phyloP scores from a whole-genome alignment of 2,329 filamentous ascomycete genomes.

The Paramyrothecium roridum region DNA sequence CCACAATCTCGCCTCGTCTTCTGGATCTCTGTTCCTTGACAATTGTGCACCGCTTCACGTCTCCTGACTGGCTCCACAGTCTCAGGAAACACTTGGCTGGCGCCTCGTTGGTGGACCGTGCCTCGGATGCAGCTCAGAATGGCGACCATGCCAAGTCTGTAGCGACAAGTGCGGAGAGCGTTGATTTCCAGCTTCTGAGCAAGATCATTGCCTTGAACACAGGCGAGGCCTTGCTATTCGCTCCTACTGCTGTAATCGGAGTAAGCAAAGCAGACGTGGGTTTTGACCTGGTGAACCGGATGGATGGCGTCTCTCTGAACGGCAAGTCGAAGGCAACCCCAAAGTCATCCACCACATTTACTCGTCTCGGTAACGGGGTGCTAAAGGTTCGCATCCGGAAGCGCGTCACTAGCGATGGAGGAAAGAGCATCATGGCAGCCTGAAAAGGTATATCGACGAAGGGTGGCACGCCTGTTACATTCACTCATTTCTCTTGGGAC shows the following conservation, averaged over 20 bases:
- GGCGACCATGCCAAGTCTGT: not conserved
- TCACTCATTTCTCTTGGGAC: too few species aligned
- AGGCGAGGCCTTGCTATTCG: constrained; percentile 45
- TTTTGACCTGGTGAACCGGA: not conserved
- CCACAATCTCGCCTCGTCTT: constrained; percentile 64
- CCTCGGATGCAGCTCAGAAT: not conserved
- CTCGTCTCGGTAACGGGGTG: constrained; percentile 29
- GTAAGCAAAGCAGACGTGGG: not conserved
- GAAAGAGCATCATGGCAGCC: constrained; percentile 40
- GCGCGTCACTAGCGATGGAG: constrained; percentile 42
- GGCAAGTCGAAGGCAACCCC: not conserved
- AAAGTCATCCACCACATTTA: not conserved
- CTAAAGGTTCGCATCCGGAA: constrained; percentile 37
- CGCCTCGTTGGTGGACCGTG: constrained; percentile 5
- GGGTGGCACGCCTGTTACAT: not conserved
- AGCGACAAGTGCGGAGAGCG: not conserved
- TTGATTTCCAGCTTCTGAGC: constrained; percentile 29
- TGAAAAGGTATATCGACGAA: not conserved
- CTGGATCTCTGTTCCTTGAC: constrained; percentile 71
- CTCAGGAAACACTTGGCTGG: constrained; percentile 42
- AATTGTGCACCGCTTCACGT: constrained; percentile 69
- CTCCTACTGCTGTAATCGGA: constrained; percentile 37
- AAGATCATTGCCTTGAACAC: constrained; percentile 38
- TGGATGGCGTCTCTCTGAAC: not conserved
- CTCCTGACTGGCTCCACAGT: constrained; percentile 57